Percentiles rank a stretch among this genome's conserved stretches.
Evolutionary conservation across 1,139 yeast genomes (phyloP).

Genomic region (Protomyces arabidopsidicola): DNA sequence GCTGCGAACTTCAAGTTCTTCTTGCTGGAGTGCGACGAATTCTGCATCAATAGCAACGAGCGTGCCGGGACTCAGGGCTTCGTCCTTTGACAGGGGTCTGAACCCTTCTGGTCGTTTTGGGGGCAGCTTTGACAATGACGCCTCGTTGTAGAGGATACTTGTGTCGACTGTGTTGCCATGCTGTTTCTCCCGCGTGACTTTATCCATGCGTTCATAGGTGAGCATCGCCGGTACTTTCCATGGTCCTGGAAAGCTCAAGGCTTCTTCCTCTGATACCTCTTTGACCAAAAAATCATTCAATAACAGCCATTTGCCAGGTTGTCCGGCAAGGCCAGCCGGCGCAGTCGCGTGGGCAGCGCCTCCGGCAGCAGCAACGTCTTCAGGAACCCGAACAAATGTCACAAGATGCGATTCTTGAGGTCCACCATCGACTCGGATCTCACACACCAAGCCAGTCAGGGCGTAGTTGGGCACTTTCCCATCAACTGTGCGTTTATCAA

Average conservation of each 20-base stretch:
- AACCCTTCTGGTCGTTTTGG: conserved; percentile 6
- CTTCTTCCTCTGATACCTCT: conserved; percentile 64
- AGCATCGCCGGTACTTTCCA: conserved; percentile 85
- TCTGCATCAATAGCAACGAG: conserved; percentile 95
- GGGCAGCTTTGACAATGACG: conserved; percentile 62
- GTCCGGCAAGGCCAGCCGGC: conserved; percentile 22
- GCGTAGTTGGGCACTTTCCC: conserved; percentile 33
- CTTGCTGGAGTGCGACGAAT: conserved; percentile 78
- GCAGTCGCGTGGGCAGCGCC: conserved; percentile 30
- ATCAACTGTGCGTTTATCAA: conserved; percentile 25
- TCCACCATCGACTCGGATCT: conserved; percentile 36
- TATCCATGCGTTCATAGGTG: conserved; percentile 45
- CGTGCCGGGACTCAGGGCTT: conserved; percentile 50
- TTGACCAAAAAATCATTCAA: conserved; percentile 92
- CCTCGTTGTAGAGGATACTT: conserved; percentile 50
- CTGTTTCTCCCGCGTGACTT: background rate
- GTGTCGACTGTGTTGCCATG: conserved; percentile 35
- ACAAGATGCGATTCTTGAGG: conserved; percentile 40
- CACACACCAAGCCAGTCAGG: conserved; percentile 43
- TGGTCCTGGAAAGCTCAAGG: conserved; percentile 58
- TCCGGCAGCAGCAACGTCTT: conserved; percentile 34
- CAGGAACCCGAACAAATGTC: conserved; percentile 44
- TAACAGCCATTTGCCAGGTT: conserved; percentile 58
- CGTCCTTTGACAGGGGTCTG: conserved; percentile 1
- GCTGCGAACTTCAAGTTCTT: conserved; percentile 68